A percentile compares a stretch with the other conserved stretches of the same genome.
Conservation (phyloP, 192 early-diverging fungal genomes). For the Haplosporangium gracile region DNA sequence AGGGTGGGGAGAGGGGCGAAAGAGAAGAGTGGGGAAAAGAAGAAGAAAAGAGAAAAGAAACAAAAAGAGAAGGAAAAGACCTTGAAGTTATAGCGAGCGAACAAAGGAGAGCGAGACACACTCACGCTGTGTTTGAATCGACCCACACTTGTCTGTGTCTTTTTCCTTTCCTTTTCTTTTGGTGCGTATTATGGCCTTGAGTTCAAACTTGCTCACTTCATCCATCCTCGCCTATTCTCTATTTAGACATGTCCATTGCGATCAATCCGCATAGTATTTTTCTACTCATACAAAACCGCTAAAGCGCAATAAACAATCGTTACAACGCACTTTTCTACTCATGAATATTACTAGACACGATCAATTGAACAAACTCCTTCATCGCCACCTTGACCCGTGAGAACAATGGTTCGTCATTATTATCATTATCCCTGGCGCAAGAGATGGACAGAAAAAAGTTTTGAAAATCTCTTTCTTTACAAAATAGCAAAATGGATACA, state of each 20-base stretch:
- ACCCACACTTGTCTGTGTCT: neutral
- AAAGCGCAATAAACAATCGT: neutral
- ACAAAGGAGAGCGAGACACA: neutral
- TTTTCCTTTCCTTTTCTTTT: neutral
- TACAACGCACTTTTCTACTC: neutral
- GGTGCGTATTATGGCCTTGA: neutral
- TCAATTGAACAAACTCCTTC: neutral
- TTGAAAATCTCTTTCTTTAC: neutral
- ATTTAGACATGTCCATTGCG: neutral
- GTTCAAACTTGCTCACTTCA: no score
- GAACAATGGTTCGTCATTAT: neutral
- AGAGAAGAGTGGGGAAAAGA: slow-evolving; percentile 1
- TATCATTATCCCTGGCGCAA: neutral
- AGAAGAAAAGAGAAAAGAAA: slow-evolving; percentile 1
- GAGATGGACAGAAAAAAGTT: neutral
- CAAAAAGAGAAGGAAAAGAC: neutral
- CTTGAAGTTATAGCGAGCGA: neutral
- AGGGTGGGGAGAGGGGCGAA: neutral
- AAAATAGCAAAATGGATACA: neutral
- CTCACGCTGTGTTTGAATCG: slow-evolving; percentile 3
- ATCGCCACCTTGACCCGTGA: neutral
- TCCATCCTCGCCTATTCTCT: neutral
- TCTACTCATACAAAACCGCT: neutral
- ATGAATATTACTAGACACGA: neutral
- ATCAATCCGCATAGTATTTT: neutral